Conservation (phyloP, 1,284 basidiomycete species). For the Melampsora larici-populina region DNA sequence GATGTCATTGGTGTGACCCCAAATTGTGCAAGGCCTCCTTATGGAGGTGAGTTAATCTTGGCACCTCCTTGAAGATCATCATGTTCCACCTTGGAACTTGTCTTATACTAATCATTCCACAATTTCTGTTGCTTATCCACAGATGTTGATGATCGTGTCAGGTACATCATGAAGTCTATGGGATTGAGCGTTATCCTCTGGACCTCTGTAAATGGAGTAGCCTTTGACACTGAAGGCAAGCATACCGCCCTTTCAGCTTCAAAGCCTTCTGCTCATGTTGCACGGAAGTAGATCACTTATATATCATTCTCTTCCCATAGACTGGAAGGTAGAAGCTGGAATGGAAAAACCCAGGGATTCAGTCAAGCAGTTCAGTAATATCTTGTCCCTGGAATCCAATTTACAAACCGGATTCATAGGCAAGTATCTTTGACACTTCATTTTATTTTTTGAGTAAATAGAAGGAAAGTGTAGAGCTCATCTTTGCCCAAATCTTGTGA, state of each 20-base stretch:
- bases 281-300: neutral
- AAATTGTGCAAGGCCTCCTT: slow-evolving; percentile 52
- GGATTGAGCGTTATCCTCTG: slow-evolving; percentile 52
- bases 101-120: slow-evolving; percentile 19
- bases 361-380: too few relatives aligned
- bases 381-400: too few relatives aligned
- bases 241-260: neutral
- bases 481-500: too few relatives aligned
- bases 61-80: slow-evolving; percentile 7
- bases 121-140: slow-evolving; percentile 29
- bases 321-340: too few relatives aligned
- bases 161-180: slow-evolving; percentile 50
- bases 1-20: slow-evolving; percentile 51
- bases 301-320: neutral
- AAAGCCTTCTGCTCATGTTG: too few relatives aligned
- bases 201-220: slow-evolving; percentile 47
- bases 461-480: too few relatives aligned
- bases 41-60: slow-evolving; percentile 45
- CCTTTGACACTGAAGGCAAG: slow-evolving; percentile 51
- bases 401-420: too few relatives aligned
- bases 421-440: too few relatives aligned
- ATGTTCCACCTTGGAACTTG: too few relatives aligned
- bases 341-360: too few relatives aligned
- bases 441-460: too few relatives aligned
- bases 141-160: slow-evolving; percentile 53